Evolutionary conservation across 106 monocot species (phyloP).

Genomic region (Ottelia alismoides): DNA sequence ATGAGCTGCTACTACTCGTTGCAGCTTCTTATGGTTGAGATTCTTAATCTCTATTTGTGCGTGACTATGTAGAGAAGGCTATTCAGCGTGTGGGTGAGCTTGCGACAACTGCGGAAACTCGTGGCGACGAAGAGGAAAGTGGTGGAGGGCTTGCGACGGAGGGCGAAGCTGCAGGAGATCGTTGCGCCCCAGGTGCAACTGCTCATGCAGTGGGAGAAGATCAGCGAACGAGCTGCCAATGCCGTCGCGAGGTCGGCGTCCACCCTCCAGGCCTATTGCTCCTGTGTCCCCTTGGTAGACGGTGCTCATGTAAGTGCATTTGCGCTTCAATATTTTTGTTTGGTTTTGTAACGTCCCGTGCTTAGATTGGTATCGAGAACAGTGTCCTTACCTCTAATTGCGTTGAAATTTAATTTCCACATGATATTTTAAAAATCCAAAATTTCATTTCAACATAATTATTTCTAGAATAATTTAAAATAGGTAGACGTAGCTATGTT

Average conservation of each 20-base stretch:
- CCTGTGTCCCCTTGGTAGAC: background rate
- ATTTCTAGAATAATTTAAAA: too few species aligned
- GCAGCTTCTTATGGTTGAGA: too few species aligned
- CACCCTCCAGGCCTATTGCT: background rate
- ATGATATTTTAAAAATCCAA: too few species aligned
- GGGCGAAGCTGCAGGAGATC: background rate
- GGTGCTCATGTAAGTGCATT: background rate
- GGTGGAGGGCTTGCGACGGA: background rate
- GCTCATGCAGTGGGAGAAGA: background rate
- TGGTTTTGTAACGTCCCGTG: too few species aligned
- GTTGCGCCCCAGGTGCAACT: background rate
- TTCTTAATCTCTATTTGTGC: too few species aligned
- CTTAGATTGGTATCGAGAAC: too few species aligned
- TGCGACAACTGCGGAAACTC: background rate
- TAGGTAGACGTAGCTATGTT: too few species aligned
- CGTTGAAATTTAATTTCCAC: too few species aligned
- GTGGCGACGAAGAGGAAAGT: background rate
- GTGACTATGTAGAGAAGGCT: slow-evolving; percentile 3
- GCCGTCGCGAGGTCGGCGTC: background rate
- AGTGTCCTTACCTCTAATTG: too few species aligned
- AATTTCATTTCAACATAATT: too few species aligned
- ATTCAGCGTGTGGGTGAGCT: background rate
- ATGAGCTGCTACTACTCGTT: too few species aligned
- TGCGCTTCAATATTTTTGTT: too few species aligned
- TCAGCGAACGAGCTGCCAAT: background rate